Base-by-base conservation (phyloP, 2,329 filamentous ascomycete genomes). In the Colletotrichum phormii region DNA sequence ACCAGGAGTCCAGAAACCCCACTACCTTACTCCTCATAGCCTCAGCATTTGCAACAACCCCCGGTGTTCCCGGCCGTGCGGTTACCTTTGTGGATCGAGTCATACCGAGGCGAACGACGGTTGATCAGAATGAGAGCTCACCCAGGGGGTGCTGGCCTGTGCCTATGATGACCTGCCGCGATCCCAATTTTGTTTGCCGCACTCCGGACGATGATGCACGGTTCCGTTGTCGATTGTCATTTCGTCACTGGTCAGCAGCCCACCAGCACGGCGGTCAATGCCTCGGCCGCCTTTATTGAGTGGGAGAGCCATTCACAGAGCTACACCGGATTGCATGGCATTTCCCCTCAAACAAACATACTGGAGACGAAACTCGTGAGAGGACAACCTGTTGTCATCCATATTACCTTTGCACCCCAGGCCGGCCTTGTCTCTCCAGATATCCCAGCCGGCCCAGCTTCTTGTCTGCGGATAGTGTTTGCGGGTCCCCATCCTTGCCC, bases 21-120 rank as follows among this genome's bases (percentile, higher is more conserved):
- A 37, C 26, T 61, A n/a, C 60, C 51, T 64, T 46, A 29, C 35
- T 29, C 35, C 58, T n/a, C 35, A 35, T 60, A 42, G 33, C 64
- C 64, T 60, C 55, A 53, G n/a, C 35, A 29, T 37, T 33, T 24
- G 53, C 64, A 26, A 35, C 29, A 60, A 6, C 5, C 22, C 57
- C 46, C 18, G 33, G 58, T 55, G n/a, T 18, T 26, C 64, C 57
- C 64, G 53, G 42, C 53, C 59, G 24, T 64, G 65, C 55, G 54
- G 53, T 59, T 60, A 24, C 64, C 22, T n/a, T 54, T 33, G 57
- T 26, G 35, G 49, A 59, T 46, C 59, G 59, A 68, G 64, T 72
- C 64, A 72, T 68, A 59, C 64, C 37, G 33, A 58, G 69, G 53
- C 35, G 24, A 42, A 37, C 42, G 37, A 67, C 53, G 65, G 64